Base-by-base conservation (phyloP, 1,284 basidiomycete species). In the Cryptococcus wingfieldii region DNA sequence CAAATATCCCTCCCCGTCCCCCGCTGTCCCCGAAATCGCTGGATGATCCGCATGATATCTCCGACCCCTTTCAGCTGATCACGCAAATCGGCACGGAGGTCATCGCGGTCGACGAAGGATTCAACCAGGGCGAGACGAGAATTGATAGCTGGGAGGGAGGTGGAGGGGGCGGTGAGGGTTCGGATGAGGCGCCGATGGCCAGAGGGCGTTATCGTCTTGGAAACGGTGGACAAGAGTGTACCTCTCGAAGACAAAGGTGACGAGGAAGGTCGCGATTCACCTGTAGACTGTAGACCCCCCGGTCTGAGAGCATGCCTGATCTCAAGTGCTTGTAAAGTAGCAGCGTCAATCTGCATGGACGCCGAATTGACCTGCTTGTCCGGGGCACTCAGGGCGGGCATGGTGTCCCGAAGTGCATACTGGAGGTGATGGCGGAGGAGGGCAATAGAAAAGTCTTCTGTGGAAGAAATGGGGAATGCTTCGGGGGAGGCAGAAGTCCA, bases 251-350 rank as follows among this genome's bases (percentile, higher is more conserved):
- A 65, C 2, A 69, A 47, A 1, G 66, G 66, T 4, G 65, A 61
- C 10, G 51, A 47, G 18, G 16, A 19, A 18, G 31, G 27, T 31
- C 54, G 56, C 2, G 38, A 37, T 38, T 63, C 57, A n/a, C 59
- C 60, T 9, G 58, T 51, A 14, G 61, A 46, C 0, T 54, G 81
- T 1, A 79, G 74, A 0, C 87, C 85, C 2, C 89, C 89, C 59
- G 89, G 87, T 34, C 85, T 81, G 38, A 87, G 80, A 19, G 83
- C 83, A 74, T 93, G 89, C 31, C 86, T 81, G 55, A 97, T 88
- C 75, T 97, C 92, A 23, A 96, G 83, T 8, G 89, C 88, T 65
- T 87, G 87, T 66, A 95, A 85, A 1, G 93, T 95, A 70, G 93
- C 87, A 2, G 88, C 83, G 71, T 95, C 91, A 58, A 95, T 92